A percentile compares a stretch with the other conserved stretches of the same genome.
Evolutionary conservation across 176 grass and related monocot genomes (phyloP).

Genomic region (Paspalum vaginatum): DNA sequence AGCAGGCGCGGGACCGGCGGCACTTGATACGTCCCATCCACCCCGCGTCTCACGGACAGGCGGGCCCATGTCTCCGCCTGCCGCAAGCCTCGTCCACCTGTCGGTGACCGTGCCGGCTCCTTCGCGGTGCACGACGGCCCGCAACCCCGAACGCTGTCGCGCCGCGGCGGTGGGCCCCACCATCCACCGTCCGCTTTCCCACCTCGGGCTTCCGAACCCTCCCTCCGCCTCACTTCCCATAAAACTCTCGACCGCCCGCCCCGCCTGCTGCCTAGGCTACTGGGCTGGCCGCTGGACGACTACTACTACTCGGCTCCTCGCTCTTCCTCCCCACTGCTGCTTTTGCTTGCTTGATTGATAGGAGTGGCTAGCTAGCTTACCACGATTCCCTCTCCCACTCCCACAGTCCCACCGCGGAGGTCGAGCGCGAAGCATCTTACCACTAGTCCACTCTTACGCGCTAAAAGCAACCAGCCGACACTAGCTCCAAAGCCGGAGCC

Average conservation of each 20-base stretch:
- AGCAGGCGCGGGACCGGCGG: too few species aligned
- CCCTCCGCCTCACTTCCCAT: conserved; percentile 3
- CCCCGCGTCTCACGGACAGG: too few species aligned
- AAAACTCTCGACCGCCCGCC: not conserved
- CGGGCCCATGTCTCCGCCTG: not conserved
- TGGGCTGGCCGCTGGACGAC: not conserved
- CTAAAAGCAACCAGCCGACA: conserved; percentile 30
- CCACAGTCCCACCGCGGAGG: not conserved
- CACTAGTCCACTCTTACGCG: conserved; percentile 25
- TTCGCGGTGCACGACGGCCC: not conserved
- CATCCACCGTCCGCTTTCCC: conserved; percentile 23
- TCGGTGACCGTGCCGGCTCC: not conserved
- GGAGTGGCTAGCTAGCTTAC: not conserved
- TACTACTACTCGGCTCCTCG: not conserved
- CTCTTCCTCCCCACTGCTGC: not conserved
- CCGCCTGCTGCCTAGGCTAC: not conserved
- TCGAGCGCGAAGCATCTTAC: not conserved
- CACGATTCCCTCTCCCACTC: not conserved
- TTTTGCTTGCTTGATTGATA: not conserved
- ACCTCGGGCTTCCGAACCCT: not conserved
- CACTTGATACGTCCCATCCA: too few species aligned
- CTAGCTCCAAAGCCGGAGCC: conserved; percentile 8
- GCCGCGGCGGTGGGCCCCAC: not conserved
- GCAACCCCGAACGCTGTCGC: not conserved
- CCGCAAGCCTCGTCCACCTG: not conserved